Base-by-base conservation (phyloP, 495 filamentous ascomycete genomes). In the Cryomyces antarcticus region DNA sequence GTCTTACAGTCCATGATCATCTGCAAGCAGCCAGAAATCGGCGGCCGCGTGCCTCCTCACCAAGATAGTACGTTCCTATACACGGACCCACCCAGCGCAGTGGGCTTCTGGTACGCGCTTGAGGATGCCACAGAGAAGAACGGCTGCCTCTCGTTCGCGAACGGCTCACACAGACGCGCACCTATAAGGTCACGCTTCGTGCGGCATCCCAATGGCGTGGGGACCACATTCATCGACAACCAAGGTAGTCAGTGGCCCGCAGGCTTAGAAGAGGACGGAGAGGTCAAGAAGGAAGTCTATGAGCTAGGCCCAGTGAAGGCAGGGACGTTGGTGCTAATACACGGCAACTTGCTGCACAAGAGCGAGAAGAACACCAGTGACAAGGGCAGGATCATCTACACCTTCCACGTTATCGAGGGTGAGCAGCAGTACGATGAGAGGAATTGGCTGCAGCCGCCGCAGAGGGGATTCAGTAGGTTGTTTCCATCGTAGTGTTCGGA, bases 11-110 rank as follows among this genome's bases (percentile, higher is more conserved):
- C 79, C 52, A 97, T 97, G 89, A 70, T 95, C 6, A 97, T 97
- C 49, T 93, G 83, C 70, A 97, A 97, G 57, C 89, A 95, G 61
- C 88, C 89, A 6, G 81, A 86, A 57, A 96, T 97, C 31, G 89
- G 89, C 24, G 89, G 80, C 11, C 73, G 76, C 0, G 89, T 95
- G 33, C 82, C 73, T 3, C 68, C 80, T 11, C 89, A 97, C 57
- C 87, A 92, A 57, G 89, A 96, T 61, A 79, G 70, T 41, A 83
- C 85, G 9, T 97, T 96, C 52, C 47, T 97, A 42, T 97, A 95
- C 44, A 96, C 89, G 7, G 63, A 85, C 47, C 84, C 89, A 39
- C 88, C 88, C 1, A 78, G 71, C 35, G 88, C 89, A 0, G 83
- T 96, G 4, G 87, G 86, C 6, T 93, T 83, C 61, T 94, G 86